These are phyloP conservation scores for Saccharomyces hybrid DNA, from an alignment of 1,139 yeast genomes.

Conservation along the genomic window DNA sequence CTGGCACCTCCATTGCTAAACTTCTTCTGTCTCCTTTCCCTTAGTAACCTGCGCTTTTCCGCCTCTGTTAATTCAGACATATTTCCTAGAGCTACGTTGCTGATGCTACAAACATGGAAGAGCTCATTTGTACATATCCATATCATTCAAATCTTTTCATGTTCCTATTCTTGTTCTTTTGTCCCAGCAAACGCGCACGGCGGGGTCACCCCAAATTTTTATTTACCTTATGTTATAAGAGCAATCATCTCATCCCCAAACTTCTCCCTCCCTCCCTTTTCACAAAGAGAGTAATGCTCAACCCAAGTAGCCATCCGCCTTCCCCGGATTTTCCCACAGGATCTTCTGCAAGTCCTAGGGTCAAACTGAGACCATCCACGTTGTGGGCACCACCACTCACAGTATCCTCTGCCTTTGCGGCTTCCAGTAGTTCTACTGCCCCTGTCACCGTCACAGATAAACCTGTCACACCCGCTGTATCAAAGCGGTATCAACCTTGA, in stretches of 20 bases:
- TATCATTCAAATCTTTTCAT: not conserved
- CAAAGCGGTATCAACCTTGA: not conserved
- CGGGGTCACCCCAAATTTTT: not conserved
- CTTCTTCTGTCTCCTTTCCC: constrained; percentile 68
- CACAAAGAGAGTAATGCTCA: not conserved
- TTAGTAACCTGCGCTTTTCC: constrained; percentile 52
- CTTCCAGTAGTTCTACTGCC: not conserved
- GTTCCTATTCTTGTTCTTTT: not conserved
- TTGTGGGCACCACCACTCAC: not conserved
- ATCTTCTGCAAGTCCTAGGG: not conserved
- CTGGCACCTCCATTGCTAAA: constrained; percentile 53
- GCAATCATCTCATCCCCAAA: not conserved
- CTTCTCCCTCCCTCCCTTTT: not conserved
- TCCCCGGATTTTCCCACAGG: not conserved
- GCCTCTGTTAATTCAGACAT: constrained; percentile 42
- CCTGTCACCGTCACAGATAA: not conserved
- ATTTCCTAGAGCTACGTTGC: not conserved
- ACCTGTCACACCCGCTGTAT: not conserved
- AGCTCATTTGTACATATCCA: not conserved
- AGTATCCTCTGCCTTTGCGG: not conserved
- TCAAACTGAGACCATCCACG: not conserved
- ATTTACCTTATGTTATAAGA: not conserved
- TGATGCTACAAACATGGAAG: not conserved
- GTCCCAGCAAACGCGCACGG: constrained; percentile 1
- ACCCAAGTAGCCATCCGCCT: not conserved